phyloP scores from a whole-genome alignment of 1,284 basidiomycete species.

The Ustilago esculenta region DNA sequence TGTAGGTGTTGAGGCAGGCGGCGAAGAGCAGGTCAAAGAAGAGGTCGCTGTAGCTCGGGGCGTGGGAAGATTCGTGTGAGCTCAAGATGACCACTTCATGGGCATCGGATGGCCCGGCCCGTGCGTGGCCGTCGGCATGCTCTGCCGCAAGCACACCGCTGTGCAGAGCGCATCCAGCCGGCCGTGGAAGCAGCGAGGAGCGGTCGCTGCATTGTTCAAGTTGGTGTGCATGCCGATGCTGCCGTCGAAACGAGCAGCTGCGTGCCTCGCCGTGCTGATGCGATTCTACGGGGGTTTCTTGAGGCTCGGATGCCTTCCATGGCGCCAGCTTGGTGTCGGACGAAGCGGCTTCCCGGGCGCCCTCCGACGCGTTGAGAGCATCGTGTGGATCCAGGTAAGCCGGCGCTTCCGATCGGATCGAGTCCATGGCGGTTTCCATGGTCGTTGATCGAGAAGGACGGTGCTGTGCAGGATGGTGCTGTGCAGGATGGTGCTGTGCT shows the following conservation, averaged over 20 bases:
- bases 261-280: neutral
- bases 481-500: neutral
- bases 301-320: neutral
- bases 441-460: neutral
- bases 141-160: neutral
- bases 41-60: constrained; percentile 41
- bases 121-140: neutral
- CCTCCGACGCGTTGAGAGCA: neutral
- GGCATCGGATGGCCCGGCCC: neutral
- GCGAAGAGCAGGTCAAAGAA: constrained; percentile 48
- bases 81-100: constrained; percentile 15
- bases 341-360: neutral
- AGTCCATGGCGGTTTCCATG: neutral
- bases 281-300: too few species aligned
- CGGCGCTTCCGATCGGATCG: neutral
- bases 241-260: neutral
- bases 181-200: constrained; percentile 10
- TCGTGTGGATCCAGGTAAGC: neutral
- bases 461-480: neutral
- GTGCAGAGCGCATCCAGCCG: neutral
- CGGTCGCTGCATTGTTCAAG: constrained; percentile 7
- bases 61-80: constrained; percentile 16
- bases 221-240: too few species aligned
- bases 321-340: neutral
- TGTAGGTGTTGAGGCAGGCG: constrained; percentile 43